Percentiles rank a stretch among this genome's conserved stretches.
These are phyloP conservation scores for Eragrostis tef DNA, from an alignment of 202 grass and related monocot genomes.

Conservation along the genomic window DNA sequence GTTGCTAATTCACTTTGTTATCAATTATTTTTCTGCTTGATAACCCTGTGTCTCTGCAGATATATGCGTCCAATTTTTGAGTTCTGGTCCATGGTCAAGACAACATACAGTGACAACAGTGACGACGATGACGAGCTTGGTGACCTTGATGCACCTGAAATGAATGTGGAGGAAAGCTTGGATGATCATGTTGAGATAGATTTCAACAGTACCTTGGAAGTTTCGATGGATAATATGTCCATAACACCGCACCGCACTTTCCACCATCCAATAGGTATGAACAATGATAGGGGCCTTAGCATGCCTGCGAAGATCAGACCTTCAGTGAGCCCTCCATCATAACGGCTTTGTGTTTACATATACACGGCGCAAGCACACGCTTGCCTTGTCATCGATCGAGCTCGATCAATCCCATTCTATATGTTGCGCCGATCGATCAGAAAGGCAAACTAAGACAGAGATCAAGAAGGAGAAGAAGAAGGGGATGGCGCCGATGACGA, in stretches of 20 bases:
- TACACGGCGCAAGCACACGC: not conserved
- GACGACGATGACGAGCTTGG: constrained; percentile 55
- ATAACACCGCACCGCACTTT: constrained; percentile 70
- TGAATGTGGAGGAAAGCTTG: constrained; percentile 43
- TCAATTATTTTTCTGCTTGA: constrained; percentile 17
- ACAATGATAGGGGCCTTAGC: constrained; percentile 31
- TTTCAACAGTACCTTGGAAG: constrained; percentile 51
- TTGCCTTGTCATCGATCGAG: constrained; percentile 17
- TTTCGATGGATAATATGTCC: constrained; percentile 80
- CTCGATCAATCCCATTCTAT: not conserved
- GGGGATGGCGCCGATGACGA: not conserved
- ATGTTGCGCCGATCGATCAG: too few species aligned
- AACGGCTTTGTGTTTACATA: constrained; percentile 16
- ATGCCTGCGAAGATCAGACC: constrained; percentile 92
- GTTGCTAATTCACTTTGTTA: not conserved
- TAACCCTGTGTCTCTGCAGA: constrained; percentile 45
- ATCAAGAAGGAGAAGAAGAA: too few species aligned
- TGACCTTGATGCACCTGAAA: constrained; percentile 66
- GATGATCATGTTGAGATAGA: constrained; percentile 66
- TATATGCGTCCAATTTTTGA: constrained; percentile 85
- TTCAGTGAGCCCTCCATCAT: constrained; percentile 67
- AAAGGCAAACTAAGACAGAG: too few species aligned
- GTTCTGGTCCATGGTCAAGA: constrained; percentile 82
- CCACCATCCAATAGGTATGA: constrained; percentile 32
- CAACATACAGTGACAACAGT: constrained; percentile 49